Base-by-base conservation (phyloP, 352 stramenopile genomes). In the Phytopythium cucurbitacearum region DNA sequence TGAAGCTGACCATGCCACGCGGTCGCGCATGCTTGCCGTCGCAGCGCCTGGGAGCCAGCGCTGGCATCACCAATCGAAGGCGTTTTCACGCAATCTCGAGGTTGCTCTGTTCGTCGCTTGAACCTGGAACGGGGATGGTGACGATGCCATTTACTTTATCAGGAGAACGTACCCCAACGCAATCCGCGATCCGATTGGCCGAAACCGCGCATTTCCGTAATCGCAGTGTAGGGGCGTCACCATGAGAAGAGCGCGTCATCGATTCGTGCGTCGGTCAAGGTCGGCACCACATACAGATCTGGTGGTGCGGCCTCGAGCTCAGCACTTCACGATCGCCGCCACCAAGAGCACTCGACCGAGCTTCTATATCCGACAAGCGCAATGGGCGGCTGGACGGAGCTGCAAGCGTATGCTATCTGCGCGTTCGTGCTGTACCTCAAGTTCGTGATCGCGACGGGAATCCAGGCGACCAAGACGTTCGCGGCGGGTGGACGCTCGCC, bases 381-480 rank as follows among this genome's bases (percentile, higher is more conserved):
- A 15, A 69, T 73, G 65, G 50, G 51, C 28, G 60, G 61, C 51
- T 67, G 44, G 12, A 64, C 54, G 7, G 58, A 73, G 38, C 15
- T 74, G 35, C 51, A 71, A 45, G 48, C 58, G 10, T 71, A 71
- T 52, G 43, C 67, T 6, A 35, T 68, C n/a, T 81, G 68, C 49
- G 60, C 59, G 15, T 50, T 65, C 21, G 52, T 71, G 8, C 51
- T 78, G 12, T 81, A 76, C 62, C 42, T 74, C 49, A 78, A 78
- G 50, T 78, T 73, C 54, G 33, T 78, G 37, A 62, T 59, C 16
- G 51, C 55, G 4, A 62, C 62, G 9, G 54, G 57, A 4, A 69
- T 73, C 40, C 67, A 78, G 33, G 65, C 57, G 15, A 69, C 58
- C 41, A 73, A 74, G 47, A 77, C 61, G 1, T 80, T 80, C 35